phyloP scores from a whole-genome alignment of 129 eudicot species.

The Rutidosis leptorrhynchoides region DNA sequence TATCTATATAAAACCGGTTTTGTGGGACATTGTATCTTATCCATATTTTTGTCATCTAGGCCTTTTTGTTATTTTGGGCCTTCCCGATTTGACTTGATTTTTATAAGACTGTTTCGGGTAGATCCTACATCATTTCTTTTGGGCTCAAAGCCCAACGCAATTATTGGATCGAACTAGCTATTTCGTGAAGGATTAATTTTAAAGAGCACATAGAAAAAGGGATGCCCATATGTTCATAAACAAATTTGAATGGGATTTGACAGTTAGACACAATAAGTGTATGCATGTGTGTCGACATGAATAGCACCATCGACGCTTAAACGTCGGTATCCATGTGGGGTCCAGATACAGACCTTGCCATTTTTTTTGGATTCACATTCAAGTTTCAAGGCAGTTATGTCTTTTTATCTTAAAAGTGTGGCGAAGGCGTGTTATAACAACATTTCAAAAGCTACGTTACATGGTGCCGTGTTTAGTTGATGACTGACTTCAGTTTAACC shows the following conservation, averaged over 20 bases:
- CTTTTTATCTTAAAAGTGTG: conserved; percentile 23
- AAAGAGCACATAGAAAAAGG: neutral
- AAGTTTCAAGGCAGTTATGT: conserved; percentile 13
- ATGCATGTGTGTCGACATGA: neutral
- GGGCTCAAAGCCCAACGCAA: no score
- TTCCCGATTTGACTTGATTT: no score
- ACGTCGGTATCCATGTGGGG: conserved; percentile 18
- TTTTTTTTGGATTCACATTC: conserved; percentile 17
- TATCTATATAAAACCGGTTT: neutral
- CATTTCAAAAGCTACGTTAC: conserved; percentile 18
- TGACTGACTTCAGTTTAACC: conserved; percentile 22
- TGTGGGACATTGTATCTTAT: neutral
- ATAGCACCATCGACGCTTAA: conserved; percentile 3
- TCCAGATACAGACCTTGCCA: neutral
- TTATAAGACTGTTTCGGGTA: no score
- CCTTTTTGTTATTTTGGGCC: no score
- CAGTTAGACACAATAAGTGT: neutral
- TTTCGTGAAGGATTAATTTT: no score
- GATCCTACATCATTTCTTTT: no score
- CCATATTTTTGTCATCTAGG: neutral
- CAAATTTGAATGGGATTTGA: neutral
- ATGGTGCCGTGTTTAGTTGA: conserved; percentile 18
- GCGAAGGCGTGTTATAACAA: conserved; percentile 7
- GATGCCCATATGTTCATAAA: neutral
- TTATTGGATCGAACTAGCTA: no score